phyloP scores from a whole-genome alignment of 805 yeast species.

The Cephaloascus albidus region DNA sequence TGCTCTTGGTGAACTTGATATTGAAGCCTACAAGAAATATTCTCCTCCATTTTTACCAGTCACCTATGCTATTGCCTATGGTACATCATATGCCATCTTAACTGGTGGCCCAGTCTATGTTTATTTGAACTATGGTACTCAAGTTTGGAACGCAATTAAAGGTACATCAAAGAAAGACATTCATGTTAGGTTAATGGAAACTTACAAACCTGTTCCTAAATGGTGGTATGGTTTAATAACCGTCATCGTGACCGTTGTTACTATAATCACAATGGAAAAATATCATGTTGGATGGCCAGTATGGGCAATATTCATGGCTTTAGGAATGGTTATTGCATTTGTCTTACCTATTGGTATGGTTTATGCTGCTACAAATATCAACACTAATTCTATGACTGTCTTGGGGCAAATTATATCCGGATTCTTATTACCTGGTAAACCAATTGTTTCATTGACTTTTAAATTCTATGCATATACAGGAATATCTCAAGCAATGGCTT shows the following conservation, averaged over 20 bases:
- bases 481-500: conserved; percentile 36
- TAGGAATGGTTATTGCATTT: conserved; percentile 26
- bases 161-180: conserved; percentile 25
- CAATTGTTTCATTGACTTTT: conserved; percentile 37
- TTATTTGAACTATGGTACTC: conserved; percentile 45
- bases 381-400: background rate
- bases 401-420: conserved; percentile 2
- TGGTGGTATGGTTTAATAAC: conserved; percentile 31
- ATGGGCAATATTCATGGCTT: conserved; percentile 28
- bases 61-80: conserved; percentile 51
- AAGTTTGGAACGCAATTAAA: conserved; percentile 26
- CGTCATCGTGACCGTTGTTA: conserved; percentile 11
- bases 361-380: conserved; percentile 15
- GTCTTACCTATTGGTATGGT: conserved; percentile 30
- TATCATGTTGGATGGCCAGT: conserved; percentile 35
- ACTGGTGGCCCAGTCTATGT: conserved; percentile 53
- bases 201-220: conserved; percentile 29
- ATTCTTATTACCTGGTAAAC: conserved; percentile 34
- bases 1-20: conserved; percentile 29
- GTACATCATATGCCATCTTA: conserved; percentile 49
- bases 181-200: conserved; percentile 47
- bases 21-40: conserved; percentile 40
- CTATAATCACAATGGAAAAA: conserved; percentile 25
- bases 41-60: conserved; percentile 58
- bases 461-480: conserved; percentile 39